Conservation (phyloP, 495 filamentous ascomycete species). For the Aspergillus campestris region DNA sequence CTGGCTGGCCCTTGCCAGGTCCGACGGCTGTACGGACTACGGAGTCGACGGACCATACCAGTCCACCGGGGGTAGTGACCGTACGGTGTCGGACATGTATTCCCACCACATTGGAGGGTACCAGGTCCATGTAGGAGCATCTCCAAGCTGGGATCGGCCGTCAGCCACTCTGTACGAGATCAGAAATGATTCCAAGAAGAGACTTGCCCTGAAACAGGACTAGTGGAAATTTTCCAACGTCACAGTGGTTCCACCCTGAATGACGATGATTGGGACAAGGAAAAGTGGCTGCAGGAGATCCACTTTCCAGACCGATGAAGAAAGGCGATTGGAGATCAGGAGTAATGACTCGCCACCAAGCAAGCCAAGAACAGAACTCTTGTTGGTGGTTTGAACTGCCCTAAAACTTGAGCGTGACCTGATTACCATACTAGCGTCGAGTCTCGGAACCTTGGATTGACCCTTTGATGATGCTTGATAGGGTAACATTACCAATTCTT, state of each 20-base stretch:
- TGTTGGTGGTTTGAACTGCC: conserved; percentile 11
- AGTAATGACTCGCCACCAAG: conserved; percentile 19
- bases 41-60: too few species aligned
- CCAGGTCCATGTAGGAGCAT: too few species aligned
- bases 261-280: conserved; percentile 4
- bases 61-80: too few species aligned
- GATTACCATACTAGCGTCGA: conserved; percentile 12
- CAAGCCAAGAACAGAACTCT: conserved; percentile 9
- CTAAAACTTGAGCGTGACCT: conserved; percentile 29
- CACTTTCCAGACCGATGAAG: conserved; percentile 1
- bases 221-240: conserved; percentile 9
- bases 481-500: too few species aligned
- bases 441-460: background rate
- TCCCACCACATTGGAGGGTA: too few species aligned
- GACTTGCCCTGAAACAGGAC: conserved; percentile 1
- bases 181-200: conserved; percentile 1
- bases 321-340: conserved; percentile 12
- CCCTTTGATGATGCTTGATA: too few species aligned
- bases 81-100: too few species aligned
- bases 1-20: too few species aligned
- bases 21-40: too few species aligned
- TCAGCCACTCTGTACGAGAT: conserved; percentile 9
- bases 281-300: conserved; percentile 9
- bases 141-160: conserved; percentile 1
- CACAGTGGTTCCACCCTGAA: conserved; percentile 4